Evolutionary conservation across 106 monocot species (phyloP).

Genomic region (Dioscorea zingiberensis): DNA sequence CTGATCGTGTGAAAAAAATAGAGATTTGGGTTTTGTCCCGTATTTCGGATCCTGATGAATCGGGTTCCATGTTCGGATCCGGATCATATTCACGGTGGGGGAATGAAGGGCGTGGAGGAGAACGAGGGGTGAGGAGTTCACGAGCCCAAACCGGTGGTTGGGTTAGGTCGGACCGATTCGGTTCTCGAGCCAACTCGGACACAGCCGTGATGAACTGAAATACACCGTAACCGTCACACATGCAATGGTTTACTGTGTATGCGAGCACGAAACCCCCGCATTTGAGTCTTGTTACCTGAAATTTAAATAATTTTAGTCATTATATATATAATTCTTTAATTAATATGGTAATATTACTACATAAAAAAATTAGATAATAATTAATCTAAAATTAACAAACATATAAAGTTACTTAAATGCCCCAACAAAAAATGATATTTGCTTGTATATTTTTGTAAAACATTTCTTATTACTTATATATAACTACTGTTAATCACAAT

Average conservation of each 20-base stretch:
- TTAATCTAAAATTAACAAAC: too few relatives aligned
- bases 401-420: too few relatives aligned
- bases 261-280: slow-evolving; percentile 5
- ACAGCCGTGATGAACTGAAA: neutral
- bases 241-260: slow-evolving; percentile 6
- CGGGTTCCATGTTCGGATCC: too few relatives aligned
- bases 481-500: too few relatives aligned
- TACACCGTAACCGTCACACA: neutral
- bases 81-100: slow-evolving; percentile 6
- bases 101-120: neutral
- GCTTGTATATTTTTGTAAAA: too few relatives aligned
- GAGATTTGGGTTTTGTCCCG: neutral
- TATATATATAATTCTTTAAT: neutral
- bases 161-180: neutral
- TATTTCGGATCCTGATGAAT: neutral
- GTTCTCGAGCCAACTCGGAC: slow-evolving; percentile 4
- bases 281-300: neutral
- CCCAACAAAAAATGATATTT: too few relatives aligned
- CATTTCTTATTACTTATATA: too few relatives aligned
- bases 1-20: slow-evolving; percentile 1
- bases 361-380: too few relatives aligned
- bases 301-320: neutral
- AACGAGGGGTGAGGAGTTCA: neutral
- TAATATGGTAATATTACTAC: too few relatives aligned
- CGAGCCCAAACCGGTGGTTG: neutral